phyloP scores from a whole-genome alignment of 176 grass and related monocot genomes.

The Canna indica region DNA sequence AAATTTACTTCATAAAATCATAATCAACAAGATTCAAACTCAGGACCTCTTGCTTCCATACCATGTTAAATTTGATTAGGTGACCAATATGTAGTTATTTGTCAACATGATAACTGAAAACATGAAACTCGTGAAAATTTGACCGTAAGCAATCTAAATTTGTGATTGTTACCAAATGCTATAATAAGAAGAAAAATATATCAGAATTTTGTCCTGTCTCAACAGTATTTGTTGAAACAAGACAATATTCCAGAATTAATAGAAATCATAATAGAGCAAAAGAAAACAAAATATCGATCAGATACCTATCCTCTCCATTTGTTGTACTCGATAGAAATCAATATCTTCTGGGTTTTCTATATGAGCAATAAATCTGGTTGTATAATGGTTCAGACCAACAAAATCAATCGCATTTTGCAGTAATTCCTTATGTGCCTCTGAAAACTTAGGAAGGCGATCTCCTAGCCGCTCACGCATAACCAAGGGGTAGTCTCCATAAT shows the following conservation, averaged over 20 bases:
- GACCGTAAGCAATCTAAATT: too few species aligned
- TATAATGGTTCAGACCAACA: conserved; percentile 95
- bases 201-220: too few species aligned
- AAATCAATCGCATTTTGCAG: conserved; percentile 87
- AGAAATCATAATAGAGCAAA: not conserved
- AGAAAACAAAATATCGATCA: not conserved
- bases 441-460: conserved; percentile 73
- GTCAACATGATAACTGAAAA: too few species aligned
- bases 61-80: too few species aligned
- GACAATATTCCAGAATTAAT: not conserved
- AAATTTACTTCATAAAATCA: too few species aligned
- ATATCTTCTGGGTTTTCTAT: conserved; percentile 26
- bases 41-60: too few species aligned
- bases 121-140: too few species aligned
- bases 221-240: too few species aligned
- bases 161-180: too few species aligned
- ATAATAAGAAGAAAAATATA: too few species aligned
- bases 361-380: conserved; percentile 73
- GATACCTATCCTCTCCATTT: conserved; percentile 67
- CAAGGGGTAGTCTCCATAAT: conserved; percentile 83
- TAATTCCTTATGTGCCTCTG: conserved; percentile 64
- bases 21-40: too few species aligned
- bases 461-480: conserved; percentile 65
- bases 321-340: conserved; percentile 61
- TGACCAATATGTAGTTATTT: too few species aligned